phyloP scores from a whole-genome alignment of 78 protist species.

The Dictyostelium discoideum region dicty_2.7 NC_007090.3:5097001-5097500 shows the following conservation, averaged over 20 bases:
- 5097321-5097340: not conserved
- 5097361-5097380: slow-evolving; percentile 48
- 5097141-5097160: not conserved
- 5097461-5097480: not conserved
- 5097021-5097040: slow-evolving; percentile 48
- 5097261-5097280: slow-evolving; percentile 7
- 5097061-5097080: slow-evolving; percentile 23
- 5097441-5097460: not conserved
- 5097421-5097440: slow-evolving; percentile 16
- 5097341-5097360: slow-evolving; percentile 71
- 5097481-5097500: not conserved
- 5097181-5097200: not conserved
- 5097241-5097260: slow-evolving; percentile 32
- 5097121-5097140: not conserved
- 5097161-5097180: not conserved
- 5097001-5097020: slow-evolving; percentile 79
- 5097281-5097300: slow-evolving; percentile 79
- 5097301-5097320: slow-evolving; percentile 46
- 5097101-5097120: slow-evolving; percentile 78
- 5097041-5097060: slow-evolving; percentile 50
- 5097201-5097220: not conserved
- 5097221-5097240: slow-evolving; percentile 53
- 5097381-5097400: slow-evolving; percentile 22
- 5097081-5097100: slow-evolving; percentile 49
- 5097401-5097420: slow-evolving; percentile 45